Percentiles rank a stretch among this genome's conserved stretches.
Evolutionary conservation across 2,329 filamentous ascomycete species (phyloP).

Genomic region (Beauveria asiatica): DNA sequence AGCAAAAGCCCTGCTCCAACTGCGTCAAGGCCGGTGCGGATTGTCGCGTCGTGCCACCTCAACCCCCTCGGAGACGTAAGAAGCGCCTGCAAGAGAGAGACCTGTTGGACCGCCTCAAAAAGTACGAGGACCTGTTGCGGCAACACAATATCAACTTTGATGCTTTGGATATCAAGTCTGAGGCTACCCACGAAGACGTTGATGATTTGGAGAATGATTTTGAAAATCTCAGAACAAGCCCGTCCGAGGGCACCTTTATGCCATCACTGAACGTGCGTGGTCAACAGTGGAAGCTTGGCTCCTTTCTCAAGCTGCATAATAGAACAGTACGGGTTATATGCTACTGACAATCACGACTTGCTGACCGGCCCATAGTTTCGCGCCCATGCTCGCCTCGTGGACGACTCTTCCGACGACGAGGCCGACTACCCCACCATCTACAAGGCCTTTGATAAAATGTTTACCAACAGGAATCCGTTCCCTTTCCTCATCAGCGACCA

Average conservation of each 20-base stretch:
- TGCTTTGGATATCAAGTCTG: conserved; percentile 4
- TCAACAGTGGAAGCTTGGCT: conserved; percentile 11
- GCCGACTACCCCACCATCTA: conserved; percentile 46
- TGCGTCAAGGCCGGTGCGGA: conserved; percentile 55
- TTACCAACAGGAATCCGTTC: conserved; percentile 46
- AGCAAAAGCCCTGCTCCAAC: conserved; percentile 61
- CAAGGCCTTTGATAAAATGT: conserved; percentile 52
- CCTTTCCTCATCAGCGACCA: conserved; percentile 46
- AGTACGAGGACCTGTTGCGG: conserved; percentile 58
- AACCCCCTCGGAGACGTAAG: conserved; percentile 50
- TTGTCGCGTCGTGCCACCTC: conserved; percentile 50
- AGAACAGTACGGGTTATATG: neutral
- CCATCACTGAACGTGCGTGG: conserved; percentile 10
- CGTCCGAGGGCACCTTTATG: conserved; percentile 32
- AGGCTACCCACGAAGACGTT: conserved; percentile 38
- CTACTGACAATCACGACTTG: neutral
- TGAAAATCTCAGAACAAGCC: conserved; percentile 44
- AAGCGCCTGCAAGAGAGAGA: conserved; percentile 62
- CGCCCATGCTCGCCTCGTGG: conserved; percentile 37
- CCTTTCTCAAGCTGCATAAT: conserved; percentile 21
- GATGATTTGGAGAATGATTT: conserved; percentile 50
- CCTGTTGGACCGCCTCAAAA: conserved; percentile 57
- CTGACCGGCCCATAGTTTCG: conserved; percentile 33
- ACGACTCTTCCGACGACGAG: conserved; percentile 49
- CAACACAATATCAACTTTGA: conserved; percentile 60